Percentiles rank a stretch among this genome's conserved stretches.
Conservation (phyloP, 192 early-diverging fungal genomes). For the Gigaspora rosea region DNA sequence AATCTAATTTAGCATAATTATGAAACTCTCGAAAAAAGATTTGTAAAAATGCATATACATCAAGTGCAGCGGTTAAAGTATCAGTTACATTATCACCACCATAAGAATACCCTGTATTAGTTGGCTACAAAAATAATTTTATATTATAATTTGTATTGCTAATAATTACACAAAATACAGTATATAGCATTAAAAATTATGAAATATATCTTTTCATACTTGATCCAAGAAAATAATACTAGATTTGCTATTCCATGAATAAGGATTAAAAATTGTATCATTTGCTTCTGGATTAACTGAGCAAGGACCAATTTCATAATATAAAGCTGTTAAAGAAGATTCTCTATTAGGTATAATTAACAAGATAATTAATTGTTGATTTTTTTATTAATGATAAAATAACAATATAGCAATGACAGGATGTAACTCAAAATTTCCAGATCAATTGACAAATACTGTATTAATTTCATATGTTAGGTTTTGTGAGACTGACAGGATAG, state of each 20-base stretch:
- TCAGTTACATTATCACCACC: slow-evolving; percentile 69
- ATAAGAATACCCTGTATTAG: slow-evolving; percentile 92
- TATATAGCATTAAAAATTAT: background rate
- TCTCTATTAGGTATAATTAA: slow-evolving; percentile 39
- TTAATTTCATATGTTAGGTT: no score
- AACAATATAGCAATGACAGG: background rate
- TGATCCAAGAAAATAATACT: slow-evolving; percentile 86
- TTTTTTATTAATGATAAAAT: no score
- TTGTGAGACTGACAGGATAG: no score
- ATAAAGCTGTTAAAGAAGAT: slow-evolving; percentile 71
- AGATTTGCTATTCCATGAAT: slow-evolving; percentile 91
- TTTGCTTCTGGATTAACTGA: slow-evolving; percentile 75
- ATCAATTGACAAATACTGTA: no score
- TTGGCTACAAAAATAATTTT: slow-evolving; percentile 53
- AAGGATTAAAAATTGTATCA: slow-evolving; percentile 63
- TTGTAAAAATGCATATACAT: slow-evolving; percentile 92
- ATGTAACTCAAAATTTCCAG: background rate
- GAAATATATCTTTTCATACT: slow-evolving; percentile 34
- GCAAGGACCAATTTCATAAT: slow-evolving; percentile 90
- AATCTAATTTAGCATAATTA: slow-evolving; percentile 75
- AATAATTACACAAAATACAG: slow-evolving; percentile 11
- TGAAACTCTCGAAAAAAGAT: slow-evolving; percentile 86
- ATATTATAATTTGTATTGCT: background rate
- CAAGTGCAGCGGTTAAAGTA: slow-evolving; percentile 76
- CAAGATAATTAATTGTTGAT: no score